A percentile compares a stretch with the other conserved stretches of the same genome.
phyloP scores from a whole-genome alignment of 306 rosid species.

The Comarum palustre region DNA sequence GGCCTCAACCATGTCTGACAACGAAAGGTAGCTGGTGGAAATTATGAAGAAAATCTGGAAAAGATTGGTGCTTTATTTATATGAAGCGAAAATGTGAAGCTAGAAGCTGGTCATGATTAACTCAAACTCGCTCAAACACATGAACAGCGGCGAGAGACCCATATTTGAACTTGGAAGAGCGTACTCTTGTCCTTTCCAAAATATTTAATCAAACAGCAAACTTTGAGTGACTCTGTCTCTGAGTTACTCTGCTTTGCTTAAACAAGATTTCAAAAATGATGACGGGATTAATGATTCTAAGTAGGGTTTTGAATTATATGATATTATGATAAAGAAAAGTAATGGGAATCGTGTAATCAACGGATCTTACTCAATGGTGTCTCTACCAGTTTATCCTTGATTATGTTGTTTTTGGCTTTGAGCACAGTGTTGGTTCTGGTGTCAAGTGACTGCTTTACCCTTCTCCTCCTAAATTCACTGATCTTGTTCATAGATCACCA shows the following conservation, averaged over 20 bases:
- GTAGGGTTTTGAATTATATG: slow-evolving; percentile 19
- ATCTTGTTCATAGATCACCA: neutral
- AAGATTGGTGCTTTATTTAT: slow-evolving; percentile 25
- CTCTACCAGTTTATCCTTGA: slow-evolving; percentile 27
- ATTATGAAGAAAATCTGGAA: slow-evolving; percentile 2
- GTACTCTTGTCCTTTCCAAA: slow-evolving; percentile 3
- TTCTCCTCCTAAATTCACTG: neutral
- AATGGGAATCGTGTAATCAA: slow-evolving; percentile 40
- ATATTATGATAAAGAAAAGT: slow-evolving; percentile 25
- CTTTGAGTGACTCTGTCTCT: neutral
- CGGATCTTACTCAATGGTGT: slow-evolving; percentile 35
- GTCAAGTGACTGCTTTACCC: slow-evolving; percentile 12
- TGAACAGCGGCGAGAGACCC: slow-evolving; percentile 26
- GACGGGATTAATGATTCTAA: slow-evolving; percentile 7
- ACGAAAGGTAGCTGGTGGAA: slow-evolving; percentile 29
- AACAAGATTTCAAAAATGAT: slow-evolving; percentile 19
- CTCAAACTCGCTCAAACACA: slow-evolving; percentile 40
- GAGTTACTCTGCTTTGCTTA: slow-evolving; percentile 26
- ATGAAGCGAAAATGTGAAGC: slow-evolving; percentile 18
- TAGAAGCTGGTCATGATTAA: slow-evolving; percentile 30
- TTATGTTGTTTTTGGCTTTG: slow-evolving; percentile 2
- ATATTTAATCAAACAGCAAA: neutral
- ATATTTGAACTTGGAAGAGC: slow-evolving; percentile 18
- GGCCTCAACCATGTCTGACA: slow-evolving; percentile 54
- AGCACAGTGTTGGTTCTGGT: neutral